These are phyloP conservation scores for Zasmidium angulare DNA, from an alignment of 2,329 filamentous ascomycete genomes.

Conservation along the genomic window DNA sequence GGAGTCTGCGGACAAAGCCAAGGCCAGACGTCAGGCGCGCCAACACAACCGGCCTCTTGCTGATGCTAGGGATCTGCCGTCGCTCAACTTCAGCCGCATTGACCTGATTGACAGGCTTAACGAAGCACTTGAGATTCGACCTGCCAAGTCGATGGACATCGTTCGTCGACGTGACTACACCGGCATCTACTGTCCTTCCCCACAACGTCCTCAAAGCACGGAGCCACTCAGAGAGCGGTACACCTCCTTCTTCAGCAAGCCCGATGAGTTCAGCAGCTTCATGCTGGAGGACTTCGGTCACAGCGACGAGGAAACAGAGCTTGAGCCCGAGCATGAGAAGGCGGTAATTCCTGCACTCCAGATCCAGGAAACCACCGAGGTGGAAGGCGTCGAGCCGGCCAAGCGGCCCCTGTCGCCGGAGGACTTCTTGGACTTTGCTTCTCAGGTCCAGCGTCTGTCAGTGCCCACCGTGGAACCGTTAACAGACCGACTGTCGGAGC, in stretches of 20 bases:
- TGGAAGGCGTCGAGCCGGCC: conserved; percentile 20
- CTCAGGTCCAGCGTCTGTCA: conserved; percentile 46
- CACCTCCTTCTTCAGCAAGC: conserved; percentile 45
- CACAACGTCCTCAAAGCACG: conserved; percentile 39
- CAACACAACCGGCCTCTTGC: conserved; percentile 34
- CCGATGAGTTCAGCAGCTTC: conserved; percentile 38
- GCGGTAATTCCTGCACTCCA: conserved; percentile 26
- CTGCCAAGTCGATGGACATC: conserved; percentile 40
- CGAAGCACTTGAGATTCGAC: conserved; percentile 42
- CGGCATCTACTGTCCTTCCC: conserved; percentile 34
- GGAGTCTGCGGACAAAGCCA: conserved; percentile 32
- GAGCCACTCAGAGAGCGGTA: conserved; percentile 45
- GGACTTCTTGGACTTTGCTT: conserved; percentile 41
- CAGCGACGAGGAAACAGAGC: conserved; percentile 20
- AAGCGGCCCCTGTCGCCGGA: conserved; percentile 41
- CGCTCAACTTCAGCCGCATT: conserved; percentile 49
- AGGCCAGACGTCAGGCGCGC: conserved; percentile 30
- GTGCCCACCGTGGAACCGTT: conserved; percentile 48
- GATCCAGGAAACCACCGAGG: conserved; percentile 27
- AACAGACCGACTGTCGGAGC: conserved; percentile 47
- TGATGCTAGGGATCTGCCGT: conserved; percentile 45
- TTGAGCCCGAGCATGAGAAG: conserved; percentile 13
- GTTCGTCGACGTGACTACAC: conserved; percentile 33
- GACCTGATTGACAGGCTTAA: conserved; percentile 48
- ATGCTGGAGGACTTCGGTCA: conserved; percentile 17